Percentiles rank a stretch among this genome's conserved stretches.
Evolutionary conservation across 2,329 filamentous ascomycete genomes (phyloP).

Genomic region (Calonectria hongkongensis): DNA sequence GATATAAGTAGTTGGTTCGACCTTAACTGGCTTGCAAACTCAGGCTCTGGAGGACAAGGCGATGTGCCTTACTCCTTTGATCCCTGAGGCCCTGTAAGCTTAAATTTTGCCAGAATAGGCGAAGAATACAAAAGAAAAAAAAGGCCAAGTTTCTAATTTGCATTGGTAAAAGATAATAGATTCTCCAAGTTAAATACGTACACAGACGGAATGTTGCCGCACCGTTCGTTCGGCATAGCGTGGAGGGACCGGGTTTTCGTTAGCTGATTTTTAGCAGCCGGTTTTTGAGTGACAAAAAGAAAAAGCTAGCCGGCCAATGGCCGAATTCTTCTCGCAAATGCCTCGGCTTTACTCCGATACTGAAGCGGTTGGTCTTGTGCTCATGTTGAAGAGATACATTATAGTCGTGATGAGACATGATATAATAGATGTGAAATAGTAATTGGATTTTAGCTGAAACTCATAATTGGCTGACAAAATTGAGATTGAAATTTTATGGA

Average conservation of each 20-base stretch:
- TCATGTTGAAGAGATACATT: neutral
- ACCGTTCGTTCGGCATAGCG: neutral
- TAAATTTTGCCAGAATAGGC: neutral
- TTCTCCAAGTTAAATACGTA: neutral
- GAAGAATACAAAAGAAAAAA: neutral
- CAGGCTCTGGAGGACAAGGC: conserved; percentile 1
- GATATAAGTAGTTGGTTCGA: conserved; percentile 55
- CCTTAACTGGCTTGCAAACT: conserved; percentile 49
- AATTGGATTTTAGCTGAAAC: neutral
- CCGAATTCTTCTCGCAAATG: neutral
- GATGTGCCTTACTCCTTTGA: conserved; percentile 10
- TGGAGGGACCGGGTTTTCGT: neutral
- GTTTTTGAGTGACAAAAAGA: neutral
- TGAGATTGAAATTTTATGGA: neutral
- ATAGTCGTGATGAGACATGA: neutral
- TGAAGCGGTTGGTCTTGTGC: neutral
- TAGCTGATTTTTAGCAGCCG: neutral
- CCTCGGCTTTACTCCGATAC: neutral
- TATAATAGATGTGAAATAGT: neutral
- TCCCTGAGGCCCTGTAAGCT: neutral
- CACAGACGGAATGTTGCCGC: neutral
- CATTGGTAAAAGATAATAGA: too few species aligned
- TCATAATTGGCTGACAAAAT: neutral
- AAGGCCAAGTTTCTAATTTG: neutral
- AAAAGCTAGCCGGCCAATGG: neutral